Conservation (phyloP, 306 rosid species). For the Cucumis cinereus region DNA sequence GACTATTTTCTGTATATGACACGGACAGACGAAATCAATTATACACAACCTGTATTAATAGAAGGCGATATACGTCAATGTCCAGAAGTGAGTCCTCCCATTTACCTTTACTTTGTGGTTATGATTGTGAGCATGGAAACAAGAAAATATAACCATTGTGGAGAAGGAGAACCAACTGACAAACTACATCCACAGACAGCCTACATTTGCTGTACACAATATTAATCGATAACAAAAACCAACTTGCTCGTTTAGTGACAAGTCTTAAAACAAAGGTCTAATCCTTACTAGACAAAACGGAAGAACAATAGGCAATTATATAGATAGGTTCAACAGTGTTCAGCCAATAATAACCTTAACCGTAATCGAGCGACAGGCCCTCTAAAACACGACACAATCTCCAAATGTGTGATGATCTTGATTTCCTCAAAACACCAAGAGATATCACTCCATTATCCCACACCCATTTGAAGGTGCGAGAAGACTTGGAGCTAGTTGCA, state of each 20-base stretch:
- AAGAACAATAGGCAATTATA: conserved; percentile 7
- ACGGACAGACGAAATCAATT: conserved; percentile 12
- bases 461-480: conserved; percentile 98
- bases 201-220: not conserved
- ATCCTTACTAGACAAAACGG: not conserved
- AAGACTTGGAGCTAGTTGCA: conserved; percentile 30
- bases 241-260: conserved; percentile 12
- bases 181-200: conserved; percentile 22
- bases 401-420: conserved; percentile 79
- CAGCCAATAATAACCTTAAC: conserved; percentile 45
- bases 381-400: conserved; percentile 88
- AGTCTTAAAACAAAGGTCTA: conserved; percentile 18
- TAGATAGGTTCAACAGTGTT: conserved; percentile 27
- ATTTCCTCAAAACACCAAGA: conserved; percentile 44
- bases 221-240: not conserved
- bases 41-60: not conserved
- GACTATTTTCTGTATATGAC: conserved; percentile 42
- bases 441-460: conserved; percentile 72
- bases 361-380: conserved; percentile 88
- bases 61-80: not conserved
- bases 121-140: conserved; percentile 49
- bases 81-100: conserved; percentile 5
- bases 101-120: conserved; percentile 63
- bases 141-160: conserved; percentile 62
- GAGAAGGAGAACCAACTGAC: conserved; percentile 20